Base-by-base conservation (phyloP, 148 eudicot species). In the Talinum fruticosum region DNA sequence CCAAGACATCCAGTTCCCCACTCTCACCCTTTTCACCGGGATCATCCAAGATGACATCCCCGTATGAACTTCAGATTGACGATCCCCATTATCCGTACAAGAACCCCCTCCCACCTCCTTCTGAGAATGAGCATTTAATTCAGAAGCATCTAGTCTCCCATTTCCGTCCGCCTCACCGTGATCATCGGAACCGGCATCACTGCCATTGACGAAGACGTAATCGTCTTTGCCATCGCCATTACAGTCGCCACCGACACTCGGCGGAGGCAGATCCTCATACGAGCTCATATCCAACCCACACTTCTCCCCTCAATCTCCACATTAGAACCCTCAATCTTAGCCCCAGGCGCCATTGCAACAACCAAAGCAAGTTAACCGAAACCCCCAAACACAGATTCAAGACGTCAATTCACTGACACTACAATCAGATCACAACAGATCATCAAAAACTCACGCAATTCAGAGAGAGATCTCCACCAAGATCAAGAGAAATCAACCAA, bases 201-300 rank as follows among this genome's bases (percentile, higher is more conserved):
- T 74, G 12, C 85, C 79, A 72, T 80, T 78, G 15, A 87, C 84
- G 35, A 88, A 84, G 71, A 85, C 90, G 66, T 88, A 87, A 86
- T 88, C 90, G 67, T 81, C 85, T 66, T 79, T 83, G 15, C 76
- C 75, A 71, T 77, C 80, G 32, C 54, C 78, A 73, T 77, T 81
- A 75, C 49, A 73, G 19, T 79, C 81, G 73, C 82, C 79, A 77
- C 79, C 86, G 79, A 82, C 84, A 61, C 76, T 74, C 18, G 68
- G 28, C 49, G 76, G 80, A 44, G 80, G 78, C 73, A 67, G 79
- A 83, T 85, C 88, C 84, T 88, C 87, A 67, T 76, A 82, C 53
- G 89, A 86, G 79, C 83, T 83, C 89, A 78, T 64, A 62, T 83
- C 86, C 74, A 82, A 74, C 45, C 79, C 86, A 74, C 80, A 76